Conservation (phyloP, 2,329 filamentous ascomycete genomes). For the Pseudocercospora eumusae region DNA sequence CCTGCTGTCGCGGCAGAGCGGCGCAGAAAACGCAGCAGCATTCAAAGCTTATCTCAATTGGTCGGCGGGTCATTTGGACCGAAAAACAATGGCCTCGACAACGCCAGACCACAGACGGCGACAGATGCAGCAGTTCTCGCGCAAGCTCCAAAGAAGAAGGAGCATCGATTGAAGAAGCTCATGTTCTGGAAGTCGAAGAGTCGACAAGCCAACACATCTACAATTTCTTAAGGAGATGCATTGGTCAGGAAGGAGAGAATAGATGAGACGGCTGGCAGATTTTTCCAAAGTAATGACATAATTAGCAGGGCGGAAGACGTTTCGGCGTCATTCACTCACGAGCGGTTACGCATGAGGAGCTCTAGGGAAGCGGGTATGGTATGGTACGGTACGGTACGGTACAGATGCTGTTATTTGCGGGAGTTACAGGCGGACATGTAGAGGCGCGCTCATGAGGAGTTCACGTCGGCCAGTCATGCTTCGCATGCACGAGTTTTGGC, state of each 20-base stretch:
- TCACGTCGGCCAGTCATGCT: conserved; percentile 14
- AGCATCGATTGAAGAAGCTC: conserved; percentile 70
- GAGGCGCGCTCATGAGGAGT: conserved; percentile 14
- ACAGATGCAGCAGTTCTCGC: conserved; percentile 63
- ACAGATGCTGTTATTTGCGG: conserved; percentile 16
- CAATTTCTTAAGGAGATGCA: conserved; percentile 15
- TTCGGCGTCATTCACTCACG: conserved; percentile 15
- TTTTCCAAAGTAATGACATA: conserved; percentile 1
- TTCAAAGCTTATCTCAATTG: conserved; percentile 74
- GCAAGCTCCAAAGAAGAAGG: conserved; percentile 62
- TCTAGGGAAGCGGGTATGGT: conserved; percentile 9
- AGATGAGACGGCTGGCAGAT: conserved; percentile 4
- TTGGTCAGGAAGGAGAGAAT: not conserved
- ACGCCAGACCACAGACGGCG: conserved; percentile 45
- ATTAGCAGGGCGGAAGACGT: conserved; percentile 3
- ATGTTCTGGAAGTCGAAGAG: conserved; percentile 73
- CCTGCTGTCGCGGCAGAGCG: conserved; percentile 47
- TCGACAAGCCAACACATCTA: conserved; percentile 31
- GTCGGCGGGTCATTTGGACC: conserved; percentile 70
- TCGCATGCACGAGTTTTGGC: conserved; percentile 12
- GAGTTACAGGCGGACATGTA: conserved; percentile 23
- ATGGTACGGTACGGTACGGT: conserved; percentile 20
- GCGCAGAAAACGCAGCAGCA: conserved; percentile 71
- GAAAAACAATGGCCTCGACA: conserved; percentile 18
- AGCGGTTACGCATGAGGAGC: conserved; percentile 21